Conservation (phyloP, 2,329 filamentous ascomycete species). For the Xylariaceae sp. region DNA sequence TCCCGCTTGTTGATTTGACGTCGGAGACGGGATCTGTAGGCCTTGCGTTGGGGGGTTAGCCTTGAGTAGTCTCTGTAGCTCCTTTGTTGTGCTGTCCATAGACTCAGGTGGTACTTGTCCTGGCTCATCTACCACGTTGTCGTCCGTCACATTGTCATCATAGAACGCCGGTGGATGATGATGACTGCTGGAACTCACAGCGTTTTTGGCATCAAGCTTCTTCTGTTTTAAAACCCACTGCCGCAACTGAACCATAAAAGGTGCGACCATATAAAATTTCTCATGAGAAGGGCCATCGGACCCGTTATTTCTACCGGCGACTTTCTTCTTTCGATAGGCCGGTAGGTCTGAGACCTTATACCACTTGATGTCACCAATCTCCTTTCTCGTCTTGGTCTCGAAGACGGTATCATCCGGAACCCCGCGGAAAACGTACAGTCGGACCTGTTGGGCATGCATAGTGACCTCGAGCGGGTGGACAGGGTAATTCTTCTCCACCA, state of each 20-base stretch:
- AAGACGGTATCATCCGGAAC: constrained; percentile 87
- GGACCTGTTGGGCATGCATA: constrained; percentile 91
- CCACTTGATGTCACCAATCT: constrained; percentile 97
- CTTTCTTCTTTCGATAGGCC: constrained; percentile 73
- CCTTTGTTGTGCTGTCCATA: constrained; percentile 37
- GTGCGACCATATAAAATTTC: constrained; percentile 98
- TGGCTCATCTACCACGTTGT: constrained; percentile 55
- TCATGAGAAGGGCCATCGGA: constrained; percentile 64
- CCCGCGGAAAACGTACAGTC: constrained; percentile 87
- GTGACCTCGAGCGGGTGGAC: constrained; percentile 85
- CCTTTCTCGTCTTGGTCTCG: constrained; percentile 88
- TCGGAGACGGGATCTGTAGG: constrained; percentile 39
- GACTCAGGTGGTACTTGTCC: constrained; percentile 32
- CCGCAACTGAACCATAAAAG: constrained; percentile 82
- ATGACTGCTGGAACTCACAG: constrained; percentile 42
- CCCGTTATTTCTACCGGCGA: constrained; percentile 55
- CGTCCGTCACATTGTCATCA: constrained; percentile 64
- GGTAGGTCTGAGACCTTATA: constrained; percentile 88
- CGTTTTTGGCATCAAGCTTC: constrained; percentile 65
- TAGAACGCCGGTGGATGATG: constrained; percentile 48
- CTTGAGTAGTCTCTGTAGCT: constrained; percentile 58
- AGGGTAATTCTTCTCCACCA: constrained; percentile 71
- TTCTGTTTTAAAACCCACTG: constrained; percentile 89
- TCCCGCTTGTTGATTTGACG: constrained; percentile 47
- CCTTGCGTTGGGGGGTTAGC: constrained; percentile 57